phyloP scores from a whole-genome alignment of 148 eudicot species.

The Diospyros kaki region DNA sequence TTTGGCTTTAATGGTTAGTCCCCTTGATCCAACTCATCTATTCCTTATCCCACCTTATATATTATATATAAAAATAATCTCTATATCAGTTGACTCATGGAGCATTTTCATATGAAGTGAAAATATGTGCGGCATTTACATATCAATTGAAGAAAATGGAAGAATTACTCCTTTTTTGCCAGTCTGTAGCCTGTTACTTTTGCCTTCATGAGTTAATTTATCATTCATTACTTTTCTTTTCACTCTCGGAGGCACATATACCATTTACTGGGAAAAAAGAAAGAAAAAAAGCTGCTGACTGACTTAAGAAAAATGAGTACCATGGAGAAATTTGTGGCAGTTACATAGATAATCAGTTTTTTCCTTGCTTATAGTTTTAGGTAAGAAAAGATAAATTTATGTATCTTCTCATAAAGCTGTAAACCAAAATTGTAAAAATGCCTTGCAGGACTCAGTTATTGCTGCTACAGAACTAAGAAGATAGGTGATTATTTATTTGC shows the following conservation, averaged over 20 bases:
- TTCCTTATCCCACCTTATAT: background rate
- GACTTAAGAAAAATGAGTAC: background rate
- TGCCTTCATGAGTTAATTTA: background rate
- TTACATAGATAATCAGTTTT: background rate
- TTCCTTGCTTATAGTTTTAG: no score
- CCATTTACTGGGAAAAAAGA: background rate
- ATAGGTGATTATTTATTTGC: background rate
- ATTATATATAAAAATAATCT: background rate
- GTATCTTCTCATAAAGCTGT: background rate
- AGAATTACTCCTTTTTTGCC: background rate
- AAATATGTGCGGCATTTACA: background rate
- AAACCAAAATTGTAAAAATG: background rate
- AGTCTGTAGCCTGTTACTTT: background rate
- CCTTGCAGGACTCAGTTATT: slow-evolving; percentile 1
- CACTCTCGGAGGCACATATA: background rate
- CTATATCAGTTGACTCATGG: background rate
- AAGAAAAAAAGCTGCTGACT: background rate
- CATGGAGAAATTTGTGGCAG: background rate
- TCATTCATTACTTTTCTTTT: background rate
- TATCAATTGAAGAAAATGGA: no score
- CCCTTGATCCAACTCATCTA: background rate
- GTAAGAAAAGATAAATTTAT: background rate
- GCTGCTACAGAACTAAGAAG: slow-evolving; percentile 4
- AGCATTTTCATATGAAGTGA: background rate
- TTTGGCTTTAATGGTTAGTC: background rate